A percentile compares a stretch with the other conserved stretches of the same genome.
These are phyloP conservation scores for Pseudogymnoascus sp. DNA, from an alignment of 2,329 filamentous ascomycete genomes.

Conservation along the genomic window DNA sequence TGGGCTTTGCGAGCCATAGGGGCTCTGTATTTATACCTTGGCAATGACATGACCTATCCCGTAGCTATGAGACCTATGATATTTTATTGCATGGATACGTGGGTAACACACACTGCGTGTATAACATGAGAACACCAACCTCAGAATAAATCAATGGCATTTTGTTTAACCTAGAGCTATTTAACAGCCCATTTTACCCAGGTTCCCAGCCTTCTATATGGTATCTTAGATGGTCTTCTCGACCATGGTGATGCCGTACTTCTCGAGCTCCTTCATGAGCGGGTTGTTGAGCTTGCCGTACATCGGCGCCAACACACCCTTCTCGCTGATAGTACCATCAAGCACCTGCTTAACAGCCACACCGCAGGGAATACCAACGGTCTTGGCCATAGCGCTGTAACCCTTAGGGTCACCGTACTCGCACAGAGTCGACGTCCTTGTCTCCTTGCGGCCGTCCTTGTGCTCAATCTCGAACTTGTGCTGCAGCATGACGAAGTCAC, in stretches of 20 bases:
- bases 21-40: neutral
- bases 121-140: neutral
- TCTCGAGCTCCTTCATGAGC: constrained; percentile 68
- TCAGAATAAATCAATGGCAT: neutral
- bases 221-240: constrained; percentile 51
- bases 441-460: constrained; percentile 70
- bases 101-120: too few species aligned
- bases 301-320: constrained; percentile 72
- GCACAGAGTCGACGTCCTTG: constrained; percentile 68
- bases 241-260: constrained; percentile 65
- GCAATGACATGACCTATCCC: neutral
- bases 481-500: constrained; percentile 75
- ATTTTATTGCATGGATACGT: neutral
- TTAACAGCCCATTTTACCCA: neutral
- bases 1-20: neutral
- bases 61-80: neutral
- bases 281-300: constrained; percentile 61
- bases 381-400: constrained; percentile 76
- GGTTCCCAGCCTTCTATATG: neutral
- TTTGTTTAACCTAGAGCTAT: constrained; percentile 1
- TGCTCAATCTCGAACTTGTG: constrained; percentile 80
- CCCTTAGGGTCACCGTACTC: constrained; percentile 74
- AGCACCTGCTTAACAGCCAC: constrained; percentile 73
- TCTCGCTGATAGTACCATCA: constrained; percentile 63
- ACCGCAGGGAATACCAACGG: constrained; percentile 68